A percentile compares a stretch with the other conserved stretches of the same genome.
phyloP scores from a whole-genome alignment of 192 early-diverging fungal genomes.

The Mortierella antarctica region DNA sequence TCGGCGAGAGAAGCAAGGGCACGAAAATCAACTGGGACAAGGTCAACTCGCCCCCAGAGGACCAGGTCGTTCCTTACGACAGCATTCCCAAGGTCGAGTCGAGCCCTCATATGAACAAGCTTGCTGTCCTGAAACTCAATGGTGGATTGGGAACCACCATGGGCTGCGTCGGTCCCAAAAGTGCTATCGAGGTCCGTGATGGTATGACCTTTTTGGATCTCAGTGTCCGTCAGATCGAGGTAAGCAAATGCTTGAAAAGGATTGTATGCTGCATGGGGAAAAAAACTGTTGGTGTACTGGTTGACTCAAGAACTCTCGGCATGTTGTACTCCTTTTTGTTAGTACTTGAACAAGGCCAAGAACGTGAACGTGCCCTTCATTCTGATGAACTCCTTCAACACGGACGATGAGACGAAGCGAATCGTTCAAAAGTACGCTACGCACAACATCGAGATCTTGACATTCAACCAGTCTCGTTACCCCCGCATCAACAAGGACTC shows the following conservation, averaged over 20 bases:
- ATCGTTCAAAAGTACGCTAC: slow-evolving; percentile 98
- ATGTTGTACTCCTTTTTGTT: not conserved
- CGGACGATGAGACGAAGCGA: slow-evolving; percentile 95
- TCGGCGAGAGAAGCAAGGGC: slow-evolving; percentile 82
- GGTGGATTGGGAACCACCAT: slow-evolving; percentile 99
- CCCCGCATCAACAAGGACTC: slow-evolving; percentile 95
- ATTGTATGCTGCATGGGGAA: not conserved
- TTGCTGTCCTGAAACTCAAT: slow-evolving; percentile 99
- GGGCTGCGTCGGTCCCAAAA: slow-evolving; percentile 99
- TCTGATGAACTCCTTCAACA: slow-evolving; percentile 99
- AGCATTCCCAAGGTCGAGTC: slow-evolving; percentile 66
- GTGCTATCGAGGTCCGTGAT: slow-evolving; percentile 97
- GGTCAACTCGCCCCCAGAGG: slow-evolving; percentile 90
- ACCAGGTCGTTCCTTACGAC: slow-evolving; percentile 88
- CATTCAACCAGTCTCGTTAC: slow-evolving; percentile 97
- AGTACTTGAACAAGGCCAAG: slow-evolving; percentile 92
- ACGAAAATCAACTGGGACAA: slow-evolving; percentile 93
- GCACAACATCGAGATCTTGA: slow-evolving; percentile 93
- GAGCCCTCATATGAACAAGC: slow-evolving; percentile 79
- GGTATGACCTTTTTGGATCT: slow-evolving; percentile 99
- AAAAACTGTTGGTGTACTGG: not conserved
- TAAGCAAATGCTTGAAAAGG: slow-evolving; percentile 28
- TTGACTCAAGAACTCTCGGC: not conserved
- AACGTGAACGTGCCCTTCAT: slow-evolving; percentile 95
- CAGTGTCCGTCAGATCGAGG: slow-evolving; percentile 98